phyloP scores from a whole-genome alignment of 179 eudicot species.

The Amaranthus tricolor region DNA sequence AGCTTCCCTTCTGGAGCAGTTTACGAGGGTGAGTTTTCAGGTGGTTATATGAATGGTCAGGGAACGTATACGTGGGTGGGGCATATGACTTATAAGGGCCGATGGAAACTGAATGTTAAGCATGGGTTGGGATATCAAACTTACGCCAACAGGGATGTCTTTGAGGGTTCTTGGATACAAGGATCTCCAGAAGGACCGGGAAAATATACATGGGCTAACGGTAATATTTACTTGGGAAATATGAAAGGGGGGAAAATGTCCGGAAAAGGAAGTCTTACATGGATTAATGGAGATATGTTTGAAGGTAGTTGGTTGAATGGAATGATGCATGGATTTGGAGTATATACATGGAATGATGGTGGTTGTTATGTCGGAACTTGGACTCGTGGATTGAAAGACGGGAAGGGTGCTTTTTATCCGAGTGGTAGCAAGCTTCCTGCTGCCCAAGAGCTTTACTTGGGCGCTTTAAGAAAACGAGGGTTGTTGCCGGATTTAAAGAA shows the following conservation, averaged over 20 bases:
- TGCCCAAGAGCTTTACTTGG: conserved; percentile 65
- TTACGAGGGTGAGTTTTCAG: conserved; percentile 90
- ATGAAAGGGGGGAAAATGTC: conserved; percentile 96
- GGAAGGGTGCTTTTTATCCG: conserved; percentile 91
- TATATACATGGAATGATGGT: conserved; percentile 86
- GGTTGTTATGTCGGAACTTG: conserved; percentile 93
- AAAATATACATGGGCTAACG: conserved; percentile 80
- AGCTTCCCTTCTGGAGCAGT: conserved; percentile 72
- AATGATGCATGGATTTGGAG: conserved; percentile 90
- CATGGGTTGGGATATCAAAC: conserved; percentile 88
- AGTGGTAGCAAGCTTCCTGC: conserved; percentile 57
- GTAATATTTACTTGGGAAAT: conserved; percentile 77
- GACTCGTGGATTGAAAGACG: conserved; percentile 94
- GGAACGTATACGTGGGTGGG: conserved; percentile 66
- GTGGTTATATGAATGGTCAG: conserved; percentile 79
- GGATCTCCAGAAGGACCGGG: conserved; percentile 91
- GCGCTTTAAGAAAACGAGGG: conserved; percentile 83
- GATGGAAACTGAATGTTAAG: conserved; percentile 82
- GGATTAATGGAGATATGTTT: conserved; percentile 78
- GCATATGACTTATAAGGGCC: conserved; percentile 60
- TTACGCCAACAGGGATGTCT: conserved; percentile 68
- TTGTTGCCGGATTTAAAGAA: conserved; percentile 71
- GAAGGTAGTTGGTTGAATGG: conserved; percentile 90
- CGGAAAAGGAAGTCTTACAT: conserved; percentile 84
- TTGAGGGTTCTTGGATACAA: conserved; percentile 96